Evolutionary conservation across 148 eudicot species (phyloP).

Genomic region (Talinum fruticosum): DNA sequence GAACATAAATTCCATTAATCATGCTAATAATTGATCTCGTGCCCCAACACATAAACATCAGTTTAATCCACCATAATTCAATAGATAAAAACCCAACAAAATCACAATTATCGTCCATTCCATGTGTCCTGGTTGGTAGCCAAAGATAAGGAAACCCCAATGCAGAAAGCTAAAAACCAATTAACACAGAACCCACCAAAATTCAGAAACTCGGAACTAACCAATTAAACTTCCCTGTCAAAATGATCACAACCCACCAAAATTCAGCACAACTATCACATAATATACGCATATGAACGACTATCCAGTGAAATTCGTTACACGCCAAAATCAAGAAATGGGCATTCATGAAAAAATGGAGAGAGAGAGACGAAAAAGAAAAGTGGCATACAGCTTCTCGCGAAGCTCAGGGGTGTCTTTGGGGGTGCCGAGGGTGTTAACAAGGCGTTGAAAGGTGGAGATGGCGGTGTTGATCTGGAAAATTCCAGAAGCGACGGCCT

Average conservation of each 20-base stretch:
- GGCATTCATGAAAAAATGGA: background rate
- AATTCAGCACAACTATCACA: no score
- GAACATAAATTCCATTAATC: no score
- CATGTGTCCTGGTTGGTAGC: no score
- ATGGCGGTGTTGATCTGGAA: conserved; percentile 85
- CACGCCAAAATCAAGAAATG: conserved; percentile 3
- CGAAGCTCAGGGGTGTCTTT: conserved; percentile 85
- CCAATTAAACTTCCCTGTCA: no score
- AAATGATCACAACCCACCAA: no score
- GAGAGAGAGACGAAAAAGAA: background rate
- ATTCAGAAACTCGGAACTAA: background rate
- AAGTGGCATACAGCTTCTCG: conserved; percentile 52
- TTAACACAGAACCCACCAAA: background rate
- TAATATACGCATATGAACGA: background rate
- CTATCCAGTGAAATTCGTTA: background rate
- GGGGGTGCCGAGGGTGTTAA: conserved; percentile 86
- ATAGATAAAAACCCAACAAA: no score
- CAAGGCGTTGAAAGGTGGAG: conserved; percentile 74
- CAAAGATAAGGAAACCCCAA: no score
- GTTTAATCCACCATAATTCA: no score
- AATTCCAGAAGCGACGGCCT: conserved; percentile 63
- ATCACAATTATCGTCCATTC: no score
- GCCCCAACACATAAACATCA: no score
- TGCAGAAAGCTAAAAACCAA: no score
- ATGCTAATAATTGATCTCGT: no score